phyloP scores from a whole-genome alignment of 352 stramenopile species.

The Phytophthora hybrid region DNA sequence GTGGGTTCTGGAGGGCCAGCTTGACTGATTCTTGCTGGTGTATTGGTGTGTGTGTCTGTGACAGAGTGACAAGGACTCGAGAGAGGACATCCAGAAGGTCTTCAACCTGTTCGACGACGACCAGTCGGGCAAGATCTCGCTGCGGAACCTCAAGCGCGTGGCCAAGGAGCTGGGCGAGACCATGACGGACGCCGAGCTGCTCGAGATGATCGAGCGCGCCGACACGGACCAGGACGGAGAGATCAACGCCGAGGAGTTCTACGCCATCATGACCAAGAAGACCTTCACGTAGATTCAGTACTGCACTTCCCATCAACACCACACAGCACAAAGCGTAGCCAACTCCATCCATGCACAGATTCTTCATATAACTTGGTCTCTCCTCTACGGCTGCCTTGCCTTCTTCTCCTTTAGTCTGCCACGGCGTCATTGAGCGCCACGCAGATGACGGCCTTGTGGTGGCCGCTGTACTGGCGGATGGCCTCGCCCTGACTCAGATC shows the following conservation, averaged over 20 bases:
- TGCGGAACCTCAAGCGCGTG: conserved; percentile 98
- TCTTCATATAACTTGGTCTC: conserved; percentile 21
- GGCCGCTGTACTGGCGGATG: conserved; percentile 90
- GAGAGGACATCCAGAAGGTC: conserved; percentile 96
- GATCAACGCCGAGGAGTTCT: conserved; percentile 98
- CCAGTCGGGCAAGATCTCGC: conserved; percentile 97
- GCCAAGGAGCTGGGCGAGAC: conserved; percentile 99
- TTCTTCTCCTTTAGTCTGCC: conserved; percentile 47
- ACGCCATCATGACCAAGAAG: conserved; percentile 99
- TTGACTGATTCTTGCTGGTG: conserved; percentile 8
- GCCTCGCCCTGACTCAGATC: conserved; percentile 93
- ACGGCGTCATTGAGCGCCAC: conserved; percentile 89
- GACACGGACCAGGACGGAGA: conserved; percentile 96
- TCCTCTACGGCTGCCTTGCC: background rate
- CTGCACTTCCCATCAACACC: conserved; percentile 15
- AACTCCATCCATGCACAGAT: conserved; percentile 10
- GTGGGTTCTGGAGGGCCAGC: background rate
- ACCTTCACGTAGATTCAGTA: conserved; percentile 72
- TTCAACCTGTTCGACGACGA: conserved; percentile 99
- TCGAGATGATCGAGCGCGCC: conserved; percentile 99
- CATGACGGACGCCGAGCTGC: conserved; percentile 99
- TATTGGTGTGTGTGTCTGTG: background rate
- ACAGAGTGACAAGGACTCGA: conserved; percentile 94
- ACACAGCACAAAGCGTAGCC: conserved; percentile 17
- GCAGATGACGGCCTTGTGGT: conserved; percentile 92